phyloP scores from a whole-genome alignment of 495 filamentous ascomycete species.

The Rhizodiscina lignyota region DNA sequence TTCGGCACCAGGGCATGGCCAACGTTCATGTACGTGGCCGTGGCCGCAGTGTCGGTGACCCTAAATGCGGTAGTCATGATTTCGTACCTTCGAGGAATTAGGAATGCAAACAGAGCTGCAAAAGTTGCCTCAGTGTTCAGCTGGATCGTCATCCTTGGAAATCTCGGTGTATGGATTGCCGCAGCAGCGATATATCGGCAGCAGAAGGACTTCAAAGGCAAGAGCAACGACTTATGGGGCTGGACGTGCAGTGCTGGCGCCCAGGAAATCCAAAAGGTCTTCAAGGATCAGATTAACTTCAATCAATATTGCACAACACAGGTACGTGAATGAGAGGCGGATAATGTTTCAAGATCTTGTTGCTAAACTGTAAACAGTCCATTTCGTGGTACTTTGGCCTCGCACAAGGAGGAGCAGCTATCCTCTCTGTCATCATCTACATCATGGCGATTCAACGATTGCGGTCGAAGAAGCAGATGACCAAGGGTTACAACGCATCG shows the following conservation, averaged over 20 bases:
- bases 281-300: slow-evolving; percentile 17
- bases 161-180: slow-evolving; percentile 15
- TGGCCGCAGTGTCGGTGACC: slow-evolving; percentile 8
- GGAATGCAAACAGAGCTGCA: slow-evolving; percentile 11
- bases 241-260: slow-evolving; percentile 20
- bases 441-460: slow-evolving; percentile 10
- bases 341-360: not conserved
- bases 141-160: slow-evolving; percentile 9
- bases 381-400: slow-evolving; percentile 15
- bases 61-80: slow-evolving; percentile 13
- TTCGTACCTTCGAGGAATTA: slow-evolving; percentile 8
- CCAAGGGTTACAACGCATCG: too few relatives aligned
- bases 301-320: slow-evolving; percentile 16
- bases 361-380: slow-evolving; percentile 7
- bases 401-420: slow-evolving; percentile 11
- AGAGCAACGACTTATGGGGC: slow-evolving; percentile 21
- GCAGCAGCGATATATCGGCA: slow-evolving; percentile 12
- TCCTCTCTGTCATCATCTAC: slow-evolving; percentile 13
- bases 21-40: slow-evolving; percentile 16
- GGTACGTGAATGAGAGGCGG: slow-evolving; percentile 7
- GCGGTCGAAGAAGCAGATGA: slow-evolving; percentile 13
- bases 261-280: slow-evolving; percentile 15
- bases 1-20: slow-evolving; percentile 16
- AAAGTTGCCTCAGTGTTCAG: slow-evolving; percentile 8
- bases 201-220: slow-evolving; percentile 11